Evolutionary conservation across 495 filamentous ascomycete species (phyloP).

Genomic region (Xylaria intraflava): DNA sequence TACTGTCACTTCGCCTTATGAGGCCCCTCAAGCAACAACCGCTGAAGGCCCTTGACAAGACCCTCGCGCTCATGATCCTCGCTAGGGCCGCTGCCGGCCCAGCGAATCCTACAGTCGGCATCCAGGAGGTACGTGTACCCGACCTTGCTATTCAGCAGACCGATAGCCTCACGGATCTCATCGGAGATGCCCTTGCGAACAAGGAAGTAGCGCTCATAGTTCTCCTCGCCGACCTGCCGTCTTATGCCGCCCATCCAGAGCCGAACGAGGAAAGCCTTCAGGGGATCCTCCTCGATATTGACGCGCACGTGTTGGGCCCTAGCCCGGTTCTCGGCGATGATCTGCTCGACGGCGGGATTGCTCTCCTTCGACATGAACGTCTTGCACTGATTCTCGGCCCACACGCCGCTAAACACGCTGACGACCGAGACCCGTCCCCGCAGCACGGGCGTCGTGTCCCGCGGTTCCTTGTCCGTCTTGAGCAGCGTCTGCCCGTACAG

Average conservation of each 20-base stretch:
- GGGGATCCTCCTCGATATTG: constrained; percentile 73
- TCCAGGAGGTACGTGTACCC: constrained; percentile 95
- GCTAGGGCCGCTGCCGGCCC: constrained; percentile 84
- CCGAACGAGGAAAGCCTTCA: constrained; percentile 70
- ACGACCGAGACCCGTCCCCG: constrained; percentile 69
- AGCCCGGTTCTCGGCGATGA: constrained; percentile 40
- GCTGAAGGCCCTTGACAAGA: constrained; percentile 60
- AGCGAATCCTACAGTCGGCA: constrained; percentile 78
- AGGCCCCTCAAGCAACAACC: constrained; percentile 36
- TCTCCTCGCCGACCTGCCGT: constrained; percentile 45
- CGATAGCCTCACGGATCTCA: constrained; percentile 67
- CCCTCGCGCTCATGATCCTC: constrained; percentile 61
- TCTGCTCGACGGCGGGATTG: constrained; percentile 58
- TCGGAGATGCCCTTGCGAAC: constrained; percentile 70
- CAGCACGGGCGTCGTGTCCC: constrained; percentile 67
- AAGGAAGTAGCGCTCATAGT: constrained; percentile 74
- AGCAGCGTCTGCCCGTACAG: constrained; percentile 69
- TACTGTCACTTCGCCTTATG: not conserved
- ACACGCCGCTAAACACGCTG: constrained; percentile 68
- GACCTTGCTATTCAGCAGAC: constrained; percentile 78
- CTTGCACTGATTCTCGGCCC: constrained; percentile 75
- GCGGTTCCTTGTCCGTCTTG: constrained; percentile 27
- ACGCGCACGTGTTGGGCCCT: constrained; percentile 69
- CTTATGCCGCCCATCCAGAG: constrained; percentile 61
- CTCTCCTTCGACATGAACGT: constrained; percentile 57